phyloP scores from a whole-genome alignment of 78 protist species.

The Guillardia theta region DNA sequence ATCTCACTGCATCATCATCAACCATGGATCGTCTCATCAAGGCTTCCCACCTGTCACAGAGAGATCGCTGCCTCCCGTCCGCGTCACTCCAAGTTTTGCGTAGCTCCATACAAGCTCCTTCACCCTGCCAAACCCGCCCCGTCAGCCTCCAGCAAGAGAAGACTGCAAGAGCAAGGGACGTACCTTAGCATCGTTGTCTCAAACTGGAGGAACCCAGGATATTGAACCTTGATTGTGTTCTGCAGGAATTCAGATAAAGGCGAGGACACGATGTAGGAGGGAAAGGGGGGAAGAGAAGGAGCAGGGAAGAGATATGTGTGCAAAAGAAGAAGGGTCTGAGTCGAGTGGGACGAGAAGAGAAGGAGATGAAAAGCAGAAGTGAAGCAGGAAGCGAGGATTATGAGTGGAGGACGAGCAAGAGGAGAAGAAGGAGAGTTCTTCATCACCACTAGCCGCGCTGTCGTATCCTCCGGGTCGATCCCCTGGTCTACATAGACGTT shows the following conservation, averaged over 20 bases:
- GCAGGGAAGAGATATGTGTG: too few species aligned
- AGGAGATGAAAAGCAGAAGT: too few species aligned
- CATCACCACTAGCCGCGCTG: background rate
- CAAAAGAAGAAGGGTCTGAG: too few species aligned
- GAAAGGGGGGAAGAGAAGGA: too few species aligned
- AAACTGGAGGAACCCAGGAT: background rate
- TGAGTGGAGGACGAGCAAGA: background rate
- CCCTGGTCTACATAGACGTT: background rate
- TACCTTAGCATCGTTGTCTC: background rate
- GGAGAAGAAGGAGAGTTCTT: too few species aligned
- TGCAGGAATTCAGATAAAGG: too few species aligned
- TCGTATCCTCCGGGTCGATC: background rate
- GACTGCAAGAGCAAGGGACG: background rate
- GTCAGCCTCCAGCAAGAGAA: background rate
- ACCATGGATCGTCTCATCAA: background rate
- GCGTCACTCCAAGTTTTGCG: background rate
- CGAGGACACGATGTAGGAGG: too few species aligned
- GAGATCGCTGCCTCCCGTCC: constrained; percentile 15
- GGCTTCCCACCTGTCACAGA: background rate
- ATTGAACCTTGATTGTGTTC: background rate
- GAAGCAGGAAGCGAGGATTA: too few species aligned
- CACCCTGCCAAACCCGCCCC: background rate
- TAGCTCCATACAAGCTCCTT: background rate
- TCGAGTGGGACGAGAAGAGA: too few species aligned
- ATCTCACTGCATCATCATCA: background rate